A percentile compares a stretch with the other conserved stretches of the same genome.
phyloP scores from a whole-genome alignment of 768 basidiomycete genomes.

The Suillus tomentosus region DNA sequence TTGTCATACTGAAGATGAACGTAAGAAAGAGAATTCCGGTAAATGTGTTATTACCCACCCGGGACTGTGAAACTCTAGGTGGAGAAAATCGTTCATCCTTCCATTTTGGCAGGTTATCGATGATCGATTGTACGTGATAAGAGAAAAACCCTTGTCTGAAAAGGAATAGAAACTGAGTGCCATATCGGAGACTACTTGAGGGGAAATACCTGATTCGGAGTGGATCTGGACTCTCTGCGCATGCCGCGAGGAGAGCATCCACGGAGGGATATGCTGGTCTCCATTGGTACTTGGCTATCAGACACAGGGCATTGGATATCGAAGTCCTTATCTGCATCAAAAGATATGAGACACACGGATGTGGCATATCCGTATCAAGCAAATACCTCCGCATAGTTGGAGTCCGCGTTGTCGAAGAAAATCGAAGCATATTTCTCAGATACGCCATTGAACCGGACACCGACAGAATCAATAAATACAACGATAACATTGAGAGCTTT shows the following conservation, averaged over 20 bases:
- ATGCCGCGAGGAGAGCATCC: slow-evolving; percentile 56
- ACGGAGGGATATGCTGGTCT: slow-evolving; percentile 63
- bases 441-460: slow-evolving; percentile 64
- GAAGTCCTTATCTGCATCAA: slow-evolving; percentile 61
- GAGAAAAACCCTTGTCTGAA: slow-evolving; percentile 57
- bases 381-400: slow-evolving; percentile 81
- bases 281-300: slow-evolving; percentile 65
- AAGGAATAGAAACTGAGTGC: slow-evolving; percentile 7
- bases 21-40: slow-evolving; percentile 17
- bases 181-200: not conserved
- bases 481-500: slow-evolving; percentile 71
- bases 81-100: slow-evolving; percentile 79
- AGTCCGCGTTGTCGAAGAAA: slow-evolving; percentile 75
- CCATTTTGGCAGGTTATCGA: slow-evolving; percentile 64
- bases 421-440: slow-evolving; percentile 70
- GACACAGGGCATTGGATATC: slow-evolving; percentile 65
- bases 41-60: slow-evolving; percentile 39
- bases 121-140: slow-evolving; percentile 55
- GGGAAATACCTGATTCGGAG: slow-evolving; percentile 55
- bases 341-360: not conserved
- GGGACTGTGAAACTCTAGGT: slow-evolving; percentile 83
- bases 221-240: slow-evolving; percentile 53
- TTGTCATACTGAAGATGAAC: slow-evolving; percentile 71
- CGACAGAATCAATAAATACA: slow-evolving; percentile 65
- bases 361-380: not conserved